A percentile compares a stretch with the other conserved stretches of the same genome.
Evolutionary conservation across 148 eudicot species (phyloP).

Genomic region (Linanthus parryae): DNA sequence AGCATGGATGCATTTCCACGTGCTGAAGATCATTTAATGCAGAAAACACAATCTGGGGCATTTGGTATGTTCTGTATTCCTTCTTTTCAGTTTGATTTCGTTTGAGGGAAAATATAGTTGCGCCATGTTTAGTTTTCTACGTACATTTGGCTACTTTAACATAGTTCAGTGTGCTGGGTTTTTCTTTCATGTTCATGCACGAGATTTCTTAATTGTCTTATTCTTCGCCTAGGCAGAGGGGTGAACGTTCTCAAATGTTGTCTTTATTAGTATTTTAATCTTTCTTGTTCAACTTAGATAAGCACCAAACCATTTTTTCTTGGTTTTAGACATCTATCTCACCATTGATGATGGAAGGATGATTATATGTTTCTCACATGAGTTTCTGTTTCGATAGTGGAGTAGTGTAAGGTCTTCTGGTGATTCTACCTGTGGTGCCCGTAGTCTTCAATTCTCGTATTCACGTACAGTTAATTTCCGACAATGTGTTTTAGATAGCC

Average conservation of each 20-base stretch:
- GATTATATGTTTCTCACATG: too few relatives aligned
- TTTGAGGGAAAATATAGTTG: not conserved
- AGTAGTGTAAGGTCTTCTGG: too few relatives aligned
- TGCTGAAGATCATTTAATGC: slow-evolving; percentile 91
- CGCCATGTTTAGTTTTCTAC: too few relatives aligned
- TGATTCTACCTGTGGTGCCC: too few relatives aligned
- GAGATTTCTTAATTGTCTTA: not conserved
- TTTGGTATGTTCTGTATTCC: slow-evolving; percentile 61
- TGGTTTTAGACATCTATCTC: not conserved
- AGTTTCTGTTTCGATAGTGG: too few relatives aligned
- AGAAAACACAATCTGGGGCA: slow-evolving; percentile 91
- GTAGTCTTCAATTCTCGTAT: too few relatives aligned
- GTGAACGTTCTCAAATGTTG: not conserved
- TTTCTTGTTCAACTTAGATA: not conserved
- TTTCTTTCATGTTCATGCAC: too few relatives aligned
- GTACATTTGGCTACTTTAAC: too few relatives aligned
- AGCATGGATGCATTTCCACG: slow-evolving; percentile 91
- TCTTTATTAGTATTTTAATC: too few relatives aligned
- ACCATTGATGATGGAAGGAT: too few relatives aligned
- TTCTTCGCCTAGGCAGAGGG: not conserved
- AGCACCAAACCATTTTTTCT: not conserved
- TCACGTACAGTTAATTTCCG: too few relatives aligned
- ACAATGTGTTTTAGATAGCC: too few relatives aligned
- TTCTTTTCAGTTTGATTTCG: slow-evolving; percentile 5
- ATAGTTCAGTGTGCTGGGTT: not conserved